Evolutionary conservation across 345 rosid species (phyloP).

Genomic region (Eucalyptus cloeziana): DNA sequence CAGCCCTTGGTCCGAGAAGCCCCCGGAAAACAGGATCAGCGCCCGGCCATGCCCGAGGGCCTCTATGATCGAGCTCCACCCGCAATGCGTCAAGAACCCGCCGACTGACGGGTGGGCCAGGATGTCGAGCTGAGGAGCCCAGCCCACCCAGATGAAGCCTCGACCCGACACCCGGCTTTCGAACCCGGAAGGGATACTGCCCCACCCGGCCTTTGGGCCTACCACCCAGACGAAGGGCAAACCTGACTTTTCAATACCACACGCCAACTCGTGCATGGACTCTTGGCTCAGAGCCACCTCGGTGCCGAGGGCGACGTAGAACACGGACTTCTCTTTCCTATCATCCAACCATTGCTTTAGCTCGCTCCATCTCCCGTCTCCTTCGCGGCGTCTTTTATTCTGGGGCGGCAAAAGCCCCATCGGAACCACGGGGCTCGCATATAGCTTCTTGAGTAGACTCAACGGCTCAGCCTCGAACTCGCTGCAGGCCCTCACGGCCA

Average conservation of each 20-base stretch:
- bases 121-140: not conserved
- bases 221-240: too few species aligned
- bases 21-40: not conserved
- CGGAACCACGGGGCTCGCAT: not conserved
- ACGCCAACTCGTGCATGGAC: too few species aligned
- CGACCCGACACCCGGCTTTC: not conserved
- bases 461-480: too few species aligned
- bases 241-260: too few species aligned
- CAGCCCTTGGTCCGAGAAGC: not conserved
- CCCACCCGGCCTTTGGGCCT: too few species aligned
- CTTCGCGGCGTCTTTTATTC: not conserved
- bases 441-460: too few species aligned
- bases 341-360: too few species aligned
- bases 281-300: too few species aligned
- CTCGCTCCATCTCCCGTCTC: not conserved
- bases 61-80: not conserved
- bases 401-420: not conserved
- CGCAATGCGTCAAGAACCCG: not conserved
- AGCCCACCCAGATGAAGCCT: not conserved
- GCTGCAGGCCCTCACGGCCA: too few species aligned
- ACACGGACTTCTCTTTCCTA: too few species aligned
- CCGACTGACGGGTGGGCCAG: not conserved
- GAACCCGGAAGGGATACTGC: not conserved
- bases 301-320: too few species aligned
- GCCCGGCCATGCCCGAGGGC: not conserved